These are phyloP conservation scores for Chenopodium suecicum DNA, from an alignment of 148 eudicot species.

Conservation along the genomic window DNA sequence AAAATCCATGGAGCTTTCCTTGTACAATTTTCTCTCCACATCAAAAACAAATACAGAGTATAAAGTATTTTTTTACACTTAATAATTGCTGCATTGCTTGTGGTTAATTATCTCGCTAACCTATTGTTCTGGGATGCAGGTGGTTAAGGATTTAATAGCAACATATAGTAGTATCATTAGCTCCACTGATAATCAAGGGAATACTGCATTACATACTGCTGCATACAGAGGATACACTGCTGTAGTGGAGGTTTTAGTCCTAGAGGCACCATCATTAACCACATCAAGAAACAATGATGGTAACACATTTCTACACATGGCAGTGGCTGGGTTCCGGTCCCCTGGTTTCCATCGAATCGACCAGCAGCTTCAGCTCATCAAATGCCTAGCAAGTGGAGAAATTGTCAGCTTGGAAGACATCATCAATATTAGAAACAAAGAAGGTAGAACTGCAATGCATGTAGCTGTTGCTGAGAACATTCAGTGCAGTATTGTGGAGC, in stretches of 20 bases:
- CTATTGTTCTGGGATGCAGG: slow-evolving; percentile 38
- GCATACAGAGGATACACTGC: slow-evolving; percentile 63
- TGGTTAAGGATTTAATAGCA: slow-evolving; percentile 53
- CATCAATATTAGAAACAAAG: slow-evolving; percentile 53
- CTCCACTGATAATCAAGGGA: slow-evolving; percentile 62
- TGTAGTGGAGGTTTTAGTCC: slow-evolving; percentile 46
- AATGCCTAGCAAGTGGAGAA: slow-evolving; percentile 35
- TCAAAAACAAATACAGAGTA: background rate
- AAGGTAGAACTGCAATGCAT: slow-evolving; percentile 85
- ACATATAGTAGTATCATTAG: slow-evolving; percentile 50
- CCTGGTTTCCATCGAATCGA: slow-evolving; percentile 66
- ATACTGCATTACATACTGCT: slow-evolving; percentile 74
- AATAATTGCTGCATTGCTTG: background rate
- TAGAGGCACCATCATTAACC: slow-evolving; percentile 45
- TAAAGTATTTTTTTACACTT: background rate
- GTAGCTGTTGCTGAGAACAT: slow-evolving; percentile 57
- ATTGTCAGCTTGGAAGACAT: slow-evolving; percentile 43
- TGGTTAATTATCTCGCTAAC: slow-evolving; percentile 2
- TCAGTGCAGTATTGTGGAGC: slow-evolving; percentile 52
- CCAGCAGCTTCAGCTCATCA: slow-evolving; percentile 62
- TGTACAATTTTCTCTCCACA: background rate
- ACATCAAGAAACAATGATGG: slow-evolving; percentile 55
- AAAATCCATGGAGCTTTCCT: background rate
- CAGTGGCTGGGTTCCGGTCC: slow-evolving; percentile 65
- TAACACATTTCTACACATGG: slow-evolving; percentile 78